Percentiles rank a stretch among this genome's conserved stretches.
phyloP scores from a whole-genome alignment of 176 grass and related monocot genomes.

The Musa schizocarpa region DNA sequence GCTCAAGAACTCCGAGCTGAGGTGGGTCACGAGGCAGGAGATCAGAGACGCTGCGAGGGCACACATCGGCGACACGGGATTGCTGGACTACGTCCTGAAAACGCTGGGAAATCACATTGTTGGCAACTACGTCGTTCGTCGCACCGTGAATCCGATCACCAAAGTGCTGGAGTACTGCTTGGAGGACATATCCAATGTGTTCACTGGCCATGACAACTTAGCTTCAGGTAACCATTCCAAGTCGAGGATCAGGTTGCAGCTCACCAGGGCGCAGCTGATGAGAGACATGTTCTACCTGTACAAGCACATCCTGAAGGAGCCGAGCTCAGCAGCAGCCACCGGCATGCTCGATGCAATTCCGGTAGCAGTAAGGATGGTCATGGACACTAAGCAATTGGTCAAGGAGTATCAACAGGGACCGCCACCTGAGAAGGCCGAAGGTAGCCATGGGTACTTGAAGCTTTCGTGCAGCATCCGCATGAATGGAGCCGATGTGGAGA shows the following conservation, averaged over 20 bases:
- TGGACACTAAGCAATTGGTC: conserved; percentile 74
- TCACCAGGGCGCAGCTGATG: conserved; percentile 59
- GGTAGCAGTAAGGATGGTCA: conserved; percentile 41
- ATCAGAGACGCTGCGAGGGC: conserved; percentile 76
- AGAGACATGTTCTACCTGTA: conserved; percentile 50
- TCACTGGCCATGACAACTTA: conserved; percentile 22
- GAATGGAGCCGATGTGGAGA: conserved; percentile 17
- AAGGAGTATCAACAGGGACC: conserved; percentile 49
- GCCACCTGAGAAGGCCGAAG: conserved; percentile 9
- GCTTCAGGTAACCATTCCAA: conserved; percentile 19
- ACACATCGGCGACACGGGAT: conserved; percentile 78
- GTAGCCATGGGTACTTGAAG: conserved; percentile 31
- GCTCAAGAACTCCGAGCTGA: conserved; percentile 48
- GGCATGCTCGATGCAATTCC: conserved; percentile 43
- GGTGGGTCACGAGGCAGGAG: conserved; percentile 87
- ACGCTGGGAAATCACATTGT: conserved; percentile 83
- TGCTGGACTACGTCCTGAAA: conserved; percentile 89
- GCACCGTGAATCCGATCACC: conserved; percentile 83
- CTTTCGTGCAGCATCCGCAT: conserved; percentile 46
- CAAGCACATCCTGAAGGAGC: conserved; percentile 44
- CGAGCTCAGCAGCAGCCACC: conserved; percentile 26
- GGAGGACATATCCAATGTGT: conserved; percentile 69
- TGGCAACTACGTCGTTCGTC: conserved; percentile 71
- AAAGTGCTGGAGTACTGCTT: conserved; percentile 92
- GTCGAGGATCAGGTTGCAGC: conserved; percentile 53